Percentiles rank a stretch among this genome's conserved stretches.
phyloP scores from a whole-genome alignment of 352 stramenopile species.

The Pythium insidiosum region DNA sequence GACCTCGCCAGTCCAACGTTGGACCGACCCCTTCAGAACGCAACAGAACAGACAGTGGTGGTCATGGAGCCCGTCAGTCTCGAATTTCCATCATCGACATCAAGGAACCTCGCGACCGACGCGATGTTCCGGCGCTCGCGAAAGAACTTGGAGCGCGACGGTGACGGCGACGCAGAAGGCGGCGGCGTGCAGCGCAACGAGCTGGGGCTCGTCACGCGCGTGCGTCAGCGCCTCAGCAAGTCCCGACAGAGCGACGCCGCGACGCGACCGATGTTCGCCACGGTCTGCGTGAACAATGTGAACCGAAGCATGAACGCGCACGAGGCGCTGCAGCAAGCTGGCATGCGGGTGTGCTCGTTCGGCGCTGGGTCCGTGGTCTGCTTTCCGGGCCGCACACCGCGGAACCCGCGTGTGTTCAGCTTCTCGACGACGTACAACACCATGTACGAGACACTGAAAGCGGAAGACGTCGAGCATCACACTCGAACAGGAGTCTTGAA shows the following conservation, averaged over 20 bases:
- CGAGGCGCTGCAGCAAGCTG: conserved; percentile 25
- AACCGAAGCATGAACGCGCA: conserved; percentile 60
- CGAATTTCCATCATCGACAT: too few species aligned
- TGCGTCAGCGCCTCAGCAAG: conserved; percentile 13
- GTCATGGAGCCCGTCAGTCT: too few species aligned
- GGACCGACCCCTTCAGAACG: too few species aligned
- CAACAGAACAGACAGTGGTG: too few species aligned
- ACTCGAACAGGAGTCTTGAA: conserved; percentile 25
- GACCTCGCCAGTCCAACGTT: too few species aligned
- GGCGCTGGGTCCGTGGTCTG: conserved; percentile 33
- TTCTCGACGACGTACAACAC: conserved; percentile 39
- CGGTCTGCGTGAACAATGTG: conserved; percentile 57
- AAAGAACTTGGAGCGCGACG: conserved; percentile 1
- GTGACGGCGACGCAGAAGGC: too few species aligned
- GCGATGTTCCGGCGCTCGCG: conserved; percentile 13
- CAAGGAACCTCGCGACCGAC: background rate
- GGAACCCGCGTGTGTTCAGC: conserved; percentile 22
- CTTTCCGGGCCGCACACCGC: conserved; percentile 21
- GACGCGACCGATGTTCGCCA: conserved; percentile 24
- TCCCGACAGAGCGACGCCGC: background rate
- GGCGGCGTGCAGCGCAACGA: conserved; percentile 9
- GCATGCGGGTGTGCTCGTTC: conserved; percentile 38
- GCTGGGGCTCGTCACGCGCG: conserved; percentile 11
- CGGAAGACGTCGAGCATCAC: conserved; percentile 18
- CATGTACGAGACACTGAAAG: conserved; percentile 34